Evolutionary conservation across 2,329 filamentous ascomycete genomes (phyloP), one percentile per base, ranked within the genome.

Genomic region (Fusarium bactridioides): DNA sequence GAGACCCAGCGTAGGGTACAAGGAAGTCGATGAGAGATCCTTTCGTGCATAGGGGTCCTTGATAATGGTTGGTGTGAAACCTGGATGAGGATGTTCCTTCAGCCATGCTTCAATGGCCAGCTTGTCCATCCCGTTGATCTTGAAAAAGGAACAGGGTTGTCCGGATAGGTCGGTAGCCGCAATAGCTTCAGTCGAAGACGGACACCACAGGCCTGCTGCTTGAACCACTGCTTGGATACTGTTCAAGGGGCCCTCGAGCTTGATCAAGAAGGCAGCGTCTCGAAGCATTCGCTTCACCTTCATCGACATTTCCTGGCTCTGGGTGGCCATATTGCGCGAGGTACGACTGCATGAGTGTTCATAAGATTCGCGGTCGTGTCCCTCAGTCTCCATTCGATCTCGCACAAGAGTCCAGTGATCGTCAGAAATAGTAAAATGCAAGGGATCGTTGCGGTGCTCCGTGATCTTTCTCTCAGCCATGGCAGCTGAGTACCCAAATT

Each of bases 291-390:
- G 29, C n/a, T n/a, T n/a, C n/a, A n/a, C n/a, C n/a, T n/a, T n/a
- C n/a, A n/a, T n/a, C n/a, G n/a, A n/a, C n/a, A n/a, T n/a, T n/a
- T n/a, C n/a, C n/a, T n/a, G n/a, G n/a, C n/a, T n/a, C n/a, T n/a
- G n/a, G n/a, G n/a, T n/a, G n/a, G n/a, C n/a, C n/a, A n/a, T n/a
- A n/a, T n/a, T n/a, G n/a, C n/a, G n/a, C 10, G 31, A 31, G 2
- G 5, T 25, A 10, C 10, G 25, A 10, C 15, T 59, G 23, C 43
- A 57, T 4, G 33, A 65, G 23, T 69, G 48, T 15, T 63, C 57
- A 7, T 69, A 69, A 0, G 64, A 31, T 7, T 72, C 70, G 4
- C 27, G 41, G 35, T 66, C 68, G 9, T 59, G 59, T 2, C 29
- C 54, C 2, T 55, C 13, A 7, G 51, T 15, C 10, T 59, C 35